Percentiles rank a stretch among this genome's conserved stretches.
Conservation (phyloP, 805 yeast genomes). For the Clavispora asparagi region DNA sequence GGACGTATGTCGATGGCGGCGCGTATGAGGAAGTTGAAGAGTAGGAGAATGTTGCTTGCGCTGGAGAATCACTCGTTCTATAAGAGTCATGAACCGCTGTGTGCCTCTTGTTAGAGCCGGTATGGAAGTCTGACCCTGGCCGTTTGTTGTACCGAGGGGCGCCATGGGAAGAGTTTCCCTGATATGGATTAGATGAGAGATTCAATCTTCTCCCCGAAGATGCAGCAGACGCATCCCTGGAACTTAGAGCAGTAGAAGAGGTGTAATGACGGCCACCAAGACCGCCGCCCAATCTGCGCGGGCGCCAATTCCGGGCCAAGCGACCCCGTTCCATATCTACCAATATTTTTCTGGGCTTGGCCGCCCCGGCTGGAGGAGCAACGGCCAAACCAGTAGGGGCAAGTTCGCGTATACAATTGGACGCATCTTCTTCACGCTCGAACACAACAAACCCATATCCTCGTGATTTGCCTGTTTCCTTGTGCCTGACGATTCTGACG, state of each 20-base stretch:
- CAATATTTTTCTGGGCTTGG: slow-evolving; percentile 47
- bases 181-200: slow-evolving; percentile 14
- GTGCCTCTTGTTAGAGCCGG: slow-evolving; percentile 7
- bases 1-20: slow-evolving; percentile 6
- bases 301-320: slow-evolving; percentile 60
- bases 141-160: slow-evolving; percentile 8
- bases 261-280: slow-evolving; percentile 79
- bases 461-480: slow-evolving; percentile 44
- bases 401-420: slow-evolving; percentile 54
- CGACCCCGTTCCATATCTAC: slow-evolving; percentile 74
- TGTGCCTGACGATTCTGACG: slow-evolving; percentile 32
- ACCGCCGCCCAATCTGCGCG: slow-evolving; percentile 83
- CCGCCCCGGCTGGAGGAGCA: slow-evolving; percentile 26
- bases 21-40: neutral
- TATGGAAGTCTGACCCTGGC: slow-evolving; percentile 5
- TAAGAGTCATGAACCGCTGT: neutral
- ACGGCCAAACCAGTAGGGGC: slow-evolving; percentile 39
- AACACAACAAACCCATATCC: slow-evolving; percentile 86
- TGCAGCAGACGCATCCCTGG: slow-evolving; percentile 31
- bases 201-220: slow-evolving; percentile 23
- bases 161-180: slow-evolving; percentile 1
- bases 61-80: neutral
- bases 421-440: slow-evolving; percentile 55
- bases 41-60: neutral
- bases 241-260: slow-evolving; percentile 20